These are phyloP conservation scores for Aspergillus ellipticus DNA, from an alignment of 495 filamentous ascomycete species.

Conservation along the genomic window DNA sequence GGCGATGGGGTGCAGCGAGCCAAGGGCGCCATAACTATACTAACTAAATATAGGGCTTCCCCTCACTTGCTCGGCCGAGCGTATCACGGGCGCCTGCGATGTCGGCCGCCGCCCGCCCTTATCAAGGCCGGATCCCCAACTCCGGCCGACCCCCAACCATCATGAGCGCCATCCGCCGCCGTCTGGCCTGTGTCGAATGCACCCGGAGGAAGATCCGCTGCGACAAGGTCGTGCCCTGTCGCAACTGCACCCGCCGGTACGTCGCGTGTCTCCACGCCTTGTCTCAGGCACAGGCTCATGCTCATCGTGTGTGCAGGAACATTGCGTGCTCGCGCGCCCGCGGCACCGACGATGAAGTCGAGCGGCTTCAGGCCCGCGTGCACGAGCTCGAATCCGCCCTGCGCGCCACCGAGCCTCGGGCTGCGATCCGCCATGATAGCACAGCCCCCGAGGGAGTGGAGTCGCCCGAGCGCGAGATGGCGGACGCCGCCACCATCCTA, in stretches of 20 bases:
- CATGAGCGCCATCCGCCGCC: constrained; percentile 15
- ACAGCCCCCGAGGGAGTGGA: neutral
- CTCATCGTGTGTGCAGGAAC: constrained; percentile 6
- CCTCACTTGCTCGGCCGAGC: constrained; percentile 2
- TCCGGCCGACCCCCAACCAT: constrained; percentile 1
- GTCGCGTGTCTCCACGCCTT: too few species aligned
- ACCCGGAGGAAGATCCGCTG: constrained; percentile 28
- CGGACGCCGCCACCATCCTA: constrained; percentile 42
- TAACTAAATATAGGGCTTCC: neutral
- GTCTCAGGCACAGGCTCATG: too few species aligned
- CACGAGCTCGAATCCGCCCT: constrained; percentile 16
- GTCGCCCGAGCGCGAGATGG: constrained; percentile 19
- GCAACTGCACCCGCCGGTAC: constrained; percentile 20
- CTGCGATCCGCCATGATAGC: neutral
- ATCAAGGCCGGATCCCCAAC: neutral
- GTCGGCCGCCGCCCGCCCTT: neutral
- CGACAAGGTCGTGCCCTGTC: constrained; percentile 27
- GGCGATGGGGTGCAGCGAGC: too few species aligned
- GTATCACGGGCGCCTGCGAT: neutral
- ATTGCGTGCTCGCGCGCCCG: constrained; percentile 10
- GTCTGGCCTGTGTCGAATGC: constrained; percentile 26
- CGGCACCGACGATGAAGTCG: constrained; percentile 41
- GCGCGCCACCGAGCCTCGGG: neutral
- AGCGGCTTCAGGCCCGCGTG: constrained; percentile 21
- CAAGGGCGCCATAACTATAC: too few species aligned